phyloP scores from a whole-genome alignment of 2,329 filamentous ascomycete species.

The Westerdykella ornata region DNA sequence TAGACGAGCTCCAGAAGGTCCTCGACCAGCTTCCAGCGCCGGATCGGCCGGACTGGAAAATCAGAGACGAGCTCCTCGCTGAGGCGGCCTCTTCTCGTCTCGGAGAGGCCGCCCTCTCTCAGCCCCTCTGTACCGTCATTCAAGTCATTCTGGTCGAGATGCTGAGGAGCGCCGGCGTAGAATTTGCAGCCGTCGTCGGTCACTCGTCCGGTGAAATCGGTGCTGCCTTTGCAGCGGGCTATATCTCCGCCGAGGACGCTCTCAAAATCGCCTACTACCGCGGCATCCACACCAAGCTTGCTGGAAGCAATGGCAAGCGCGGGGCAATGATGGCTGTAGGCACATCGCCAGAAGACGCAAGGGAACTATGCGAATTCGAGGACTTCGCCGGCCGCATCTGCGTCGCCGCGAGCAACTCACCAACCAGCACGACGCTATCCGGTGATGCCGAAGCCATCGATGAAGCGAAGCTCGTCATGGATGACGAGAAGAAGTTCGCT shows the following conservation, averaged over 20 bases:
- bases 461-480: slow-evolving; percentile 2
- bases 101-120: slow-evolving; percentile 17
- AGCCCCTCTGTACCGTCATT: slow-evolving; percentile 34
- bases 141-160: slow-evolving; percentile 33
- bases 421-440: slow-evolving; percentile 9
- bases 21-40: slow-evolving; percentile 16
- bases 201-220: slow-evolving; percentile 41
- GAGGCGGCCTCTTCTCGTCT: slow-evolving; percentile 2
- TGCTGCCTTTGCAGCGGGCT: slow-evolving; percentile 33
- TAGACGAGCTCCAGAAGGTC: slow-evolving; percentile 7
- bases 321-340: slow-evolving; percentile 34
- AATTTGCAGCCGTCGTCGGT: slow-evolving; percentile 34
- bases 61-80: slow-evolving; percentile 9
- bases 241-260: slow-evolving; percentile 9
- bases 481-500: slow-evolving; percentile 7
- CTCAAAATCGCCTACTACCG: slow-evolving; percentile 18
- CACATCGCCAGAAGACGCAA: slow-evolving; percentile 5
- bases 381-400: slow-evolving; percentile 12
- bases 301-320: slow-evolving; percentile 1
- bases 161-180: slow-evolving; percentile 19
- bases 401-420: slow-evolving; percentile 20
- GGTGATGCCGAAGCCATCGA: slow-evolving; percentile 14
- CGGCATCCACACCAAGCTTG: slow-evolving; percentile 7
- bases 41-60: slow-evolving; percentile 6
- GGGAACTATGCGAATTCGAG: background rate